phyloP scores from a whole-genome alignment of 228 moss, liverwort and hornwort genomes.

The Sphagnum magellanicum region DNA sequence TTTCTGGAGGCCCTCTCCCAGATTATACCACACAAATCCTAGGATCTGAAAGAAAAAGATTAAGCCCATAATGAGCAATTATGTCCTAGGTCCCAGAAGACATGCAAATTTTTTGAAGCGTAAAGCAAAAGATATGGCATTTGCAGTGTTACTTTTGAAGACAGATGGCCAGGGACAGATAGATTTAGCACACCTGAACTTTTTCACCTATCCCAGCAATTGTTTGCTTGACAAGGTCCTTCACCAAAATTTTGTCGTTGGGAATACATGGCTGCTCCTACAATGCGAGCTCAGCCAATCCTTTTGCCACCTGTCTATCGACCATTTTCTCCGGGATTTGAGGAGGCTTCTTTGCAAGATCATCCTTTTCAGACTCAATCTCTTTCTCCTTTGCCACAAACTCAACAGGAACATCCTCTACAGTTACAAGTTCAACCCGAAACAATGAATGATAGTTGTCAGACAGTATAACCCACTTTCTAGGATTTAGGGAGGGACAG shows the following conservation, averaged over 20 bases:
- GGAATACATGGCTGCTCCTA: conserved; percentile 91
- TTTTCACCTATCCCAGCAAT: conserved; percentile 77
- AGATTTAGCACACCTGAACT: conserved; percentile 51
- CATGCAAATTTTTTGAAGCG: not conserved
- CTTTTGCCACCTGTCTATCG: conserved; percentile 74
- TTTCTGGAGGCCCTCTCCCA: conserved; percentile 89
- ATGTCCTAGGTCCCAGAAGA: too few species aligned
- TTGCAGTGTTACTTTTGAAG: not conserved
- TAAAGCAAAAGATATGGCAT: not conserved
- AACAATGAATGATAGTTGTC: too few species aligned
- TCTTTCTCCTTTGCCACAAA: conserved; percentile 71
- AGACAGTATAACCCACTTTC: too few species aligned
- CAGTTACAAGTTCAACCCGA: conserved; percentile 67
- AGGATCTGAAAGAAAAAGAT: conserved; percentile 35
- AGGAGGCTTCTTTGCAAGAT: conserved; percentile 67
- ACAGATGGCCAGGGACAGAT: not conserved
- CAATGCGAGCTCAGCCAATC: conserved; percentile 65
- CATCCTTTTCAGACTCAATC: conserved; percentile 79
- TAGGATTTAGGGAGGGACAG: too few species aligned
- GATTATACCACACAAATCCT: conserved; percentile 73
- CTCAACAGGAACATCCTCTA: conserved; percentile 63
- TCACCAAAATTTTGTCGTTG: conserved; percentile 72
- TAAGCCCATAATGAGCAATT: too few species aligned
- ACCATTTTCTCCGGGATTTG: conserved; percentile 83
- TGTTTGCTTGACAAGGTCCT: conserved; percentile 74